Base-by-base conservation (phyloP, 1,284 basidiomycete genomes). In the Pyrrhoderma noxium region DNA sequence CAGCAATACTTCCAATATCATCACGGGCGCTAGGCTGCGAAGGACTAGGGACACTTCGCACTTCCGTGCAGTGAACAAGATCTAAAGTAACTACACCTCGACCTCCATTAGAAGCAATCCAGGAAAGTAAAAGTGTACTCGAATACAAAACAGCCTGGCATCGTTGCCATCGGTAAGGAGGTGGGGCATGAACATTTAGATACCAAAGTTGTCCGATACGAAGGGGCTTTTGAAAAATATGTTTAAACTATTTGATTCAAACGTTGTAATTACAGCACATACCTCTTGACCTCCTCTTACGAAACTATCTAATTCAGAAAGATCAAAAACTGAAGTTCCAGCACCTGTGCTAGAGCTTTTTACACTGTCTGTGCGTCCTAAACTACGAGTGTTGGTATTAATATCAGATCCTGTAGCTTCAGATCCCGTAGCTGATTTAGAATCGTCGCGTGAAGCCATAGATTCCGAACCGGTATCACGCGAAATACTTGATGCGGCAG, bases 191-290 rank as follows among this genome's bases (percentile, higher is more conserved):
- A 0, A 93, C 91, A 55, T 94, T 92, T 48, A 94, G 77, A 62
- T 92, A 94, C 83, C 88, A 94, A 0, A 94, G 68, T 13, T 82
- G 71, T 11, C 92, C 91, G 37, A 90, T 84, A 51, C 86, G 81
- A 8, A 89, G 69, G 1, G 90, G 88, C 92, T 93, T 59, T 1
- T 19, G 45, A 48, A 38, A n/a, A 13, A 45, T 41, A 49, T 38
- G 51, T 43, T 52, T 48, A 49, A 31, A 16, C 43, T 38, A 45
- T 18, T 53, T 56, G 52, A 48, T 52, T 42, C 27, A 31, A 5
- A 11, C 54, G 52, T 56, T 50, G 73, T 75, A 37, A 54, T 50
- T 35, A 2, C 34, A 9, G 35, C 14, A 7, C 22, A 50, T 25
- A 80, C 80, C 67, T 81, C 77, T 48, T 65, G 64, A 56, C 62